phyloP scores from a whole-genome alignment of 2,329 filamentous ascomycete genomes.

The Ceratocystis harringtonii region DNA sequence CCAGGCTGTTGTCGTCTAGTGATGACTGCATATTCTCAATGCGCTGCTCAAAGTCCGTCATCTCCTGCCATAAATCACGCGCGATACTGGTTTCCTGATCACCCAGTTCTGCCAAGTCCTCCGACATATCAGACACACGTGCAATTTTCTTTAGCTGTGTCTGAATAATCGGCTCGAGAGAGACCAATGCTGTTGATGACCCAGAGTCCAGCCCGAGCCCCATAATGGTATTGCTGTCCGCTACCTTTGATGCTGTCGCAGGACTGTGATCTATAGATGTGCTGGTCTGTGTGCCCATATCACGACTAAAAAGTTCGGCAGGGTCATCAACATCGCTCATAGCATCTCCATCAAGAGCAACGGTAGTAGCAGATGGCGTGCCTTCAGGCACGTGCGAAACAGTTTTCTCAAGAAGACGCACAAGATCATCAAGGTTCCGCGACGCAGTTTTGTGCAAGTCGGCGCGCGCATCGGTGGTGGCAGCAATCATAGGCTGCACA shows the following conservation, averaged over 20 bases:
- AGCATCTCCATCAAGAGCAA: constrained; percentile 23
- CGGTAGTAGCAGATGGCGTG: background rate
- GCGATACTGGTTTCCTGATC: constrained; percentile 21
- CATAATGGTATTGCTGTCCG: background rate
- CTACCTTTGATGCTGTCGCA: background rate
- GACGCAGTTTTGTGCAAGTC: constrained; percentile 38
- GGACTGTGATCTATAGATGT: constrained; percentile 18
- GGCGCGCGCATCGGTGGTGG: constrained; percentile 35
- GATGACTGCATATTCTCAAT: constrained; percentile 8
- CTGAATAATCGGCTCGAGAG: constrained; percentile 23
- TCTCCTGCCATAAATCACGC: constrained; percentile 16
- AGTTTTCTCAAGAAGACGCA: constrained; percentile 36
- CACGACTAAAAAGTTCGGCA: constrained; percentile 66
- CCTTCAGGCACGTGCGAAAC: constrained; percentile 45
- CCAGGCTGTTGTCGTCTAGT: background rate
- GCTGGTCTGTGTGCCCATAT: constrained; percentile 65
- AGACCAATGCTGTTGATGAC: constrained; percentile 10
- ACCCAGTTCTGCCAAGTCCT: constrained; percentile 31
- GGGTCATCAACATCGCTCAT: constrained; percentile 46
- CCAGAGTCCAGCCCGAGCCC: background rate
- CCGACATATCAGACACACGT: constrained; percentile 25
- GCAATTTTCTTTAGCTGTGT: constrained; percentile 31
- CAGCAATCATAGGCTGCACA: constrained; percentile 45
- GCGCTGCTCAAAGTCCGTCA: constrained; percentile 13
- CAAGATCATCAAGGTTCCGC: constrained; percentile 31